Percentiles rank a stretch among this genome's conserved stretches.
Conservation (phyloP, 1,139 yeast species). For the Yamadazyma kanchanaburiensis region DNA sequence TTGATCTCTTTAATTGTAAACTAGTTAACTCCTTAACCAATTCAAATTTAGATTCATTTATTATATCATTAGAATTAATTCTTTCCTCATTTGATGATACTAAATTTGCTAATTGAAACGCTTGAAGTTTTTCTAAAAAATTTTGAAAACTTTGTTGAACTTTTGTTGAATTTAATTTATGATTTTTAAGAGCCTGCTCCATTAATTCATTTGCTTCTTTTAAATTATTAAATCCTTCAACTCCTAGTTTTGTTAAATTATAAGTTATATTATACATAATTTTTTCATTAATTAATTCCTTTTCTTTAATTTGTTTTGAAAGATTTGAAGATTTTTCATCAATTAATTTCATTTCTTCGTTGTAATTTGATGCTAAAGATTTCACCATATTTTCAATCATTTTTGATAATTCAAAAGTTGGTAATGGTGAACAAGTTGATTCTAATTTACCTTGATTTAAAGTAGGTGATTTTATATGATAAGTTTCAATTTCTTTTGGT, state of each 20-base stretch:
- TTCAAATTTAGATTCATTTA: conserved; percentile 15
- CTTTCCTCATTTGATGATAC: conserved; percentile 25
- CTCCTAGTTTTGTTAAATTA: conserved; percentile 20
- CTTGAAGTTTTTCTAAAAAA: conserved; percentile 28
- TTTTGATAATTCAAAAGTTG: conserved; percentile 4
- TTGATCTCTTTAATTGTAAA: conserved; percentile 50
- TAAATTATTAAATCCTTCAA: conserved; percentile 21
- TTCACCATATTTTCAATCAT: conserved; percentile 27
- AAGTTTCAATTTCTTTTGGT: conserved; percentile 6
- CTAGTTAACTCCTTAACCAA: conserved; percentile 45
- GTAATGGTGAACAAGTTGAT: conserved; percentile 2
- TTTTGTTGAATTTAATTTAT: conserved; percentile 26
- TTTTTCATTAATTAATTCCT: conserved; percentile 18
- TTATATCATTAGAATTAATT: conserved; percentile 7
- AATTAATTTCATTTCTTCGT: conserved; percentile 20
- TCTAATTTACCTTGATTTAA: conserved; percentile 27
- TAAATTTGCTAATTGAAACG: conserved; percentile 25
- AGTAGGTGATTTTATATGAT: conserved; percentile 35
- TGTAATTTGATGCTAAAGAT: conserved; percentile 42
- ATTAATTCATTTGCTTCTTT: conserved; percentile 28
- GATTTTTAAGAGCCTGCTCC: conserved; percentile 16
- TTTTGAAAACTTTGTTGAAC: conserved; percentile 33
- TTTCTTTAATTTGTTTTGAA: conserved; percentile 6
- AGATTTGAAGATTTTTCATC: conserved; percentile 15
- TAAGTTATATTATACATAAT: conserved; percentile 15